These are phyloP conservation scores for Sarocladium kiliense DNA, from an alignment of 2,329 filamentous ascomycete species.

Conservation along the genomic window DNA sequence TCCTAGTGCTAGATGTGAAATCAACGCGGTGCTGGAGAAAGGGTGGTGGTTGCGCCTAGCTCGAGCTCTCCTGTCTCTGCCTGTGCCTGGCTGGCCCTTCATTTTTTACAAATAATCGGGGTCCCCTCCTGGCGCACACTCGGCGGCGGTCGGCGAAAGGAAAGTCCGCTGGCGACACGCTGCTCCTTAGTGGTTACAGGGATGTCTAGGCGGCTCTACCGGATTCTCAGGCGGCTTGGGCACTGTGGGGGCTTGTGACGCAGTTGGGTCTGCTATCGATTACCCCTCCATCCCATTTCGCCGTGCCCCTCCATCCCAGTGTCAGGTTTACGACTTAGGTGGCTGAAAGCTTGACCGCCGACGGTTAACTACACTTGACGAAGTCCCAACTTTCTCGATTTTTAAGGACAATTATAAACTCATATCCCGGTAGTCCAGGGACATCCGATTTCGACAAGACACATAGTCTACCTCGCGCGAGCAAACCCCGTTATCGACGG, in stretches of 20 bases:
- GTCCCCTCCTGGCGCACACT: not conserved
- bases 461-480: too few relatives aligned
- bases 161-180: constrained; percentile 5
- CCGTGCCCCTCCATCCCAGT: constrained; percentile 9
- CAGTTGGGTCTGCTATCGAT: constrained; percentile 1
- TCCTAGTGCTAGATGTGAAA: not conserved
- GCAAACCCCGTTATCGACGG: not conserved
- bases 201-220: not conserved
- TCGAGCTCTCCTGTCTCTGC: constrained; percentile 5
- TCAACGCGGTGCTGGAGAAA: constrained; percentile 8
- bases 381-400: too few relatives aligned
- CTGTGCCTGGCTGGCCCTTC: constrained; percentile 7
- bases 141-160: constrained; percentile 7
- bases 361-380: not conserved
- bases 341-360: not conserved
- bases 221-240: not conserved
- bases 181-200: too few relatives aligned
- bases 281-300: constrained; percentile 16
- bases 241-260: constrained; percentile 4
- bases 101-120: constrained; percentile 10
- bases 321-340: not conserved
- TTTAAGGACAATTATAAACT: too few relatives aligned
- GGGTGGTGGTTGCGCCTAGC: constrained; percentile 9
- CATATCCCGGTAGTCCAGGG: too few relatives aligned
- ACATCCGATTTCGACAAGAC: too few relatives aligned